Base-by-base conservation (phyloP, 139 green algal species). In the Pycnococcus provasolii region DNA sequence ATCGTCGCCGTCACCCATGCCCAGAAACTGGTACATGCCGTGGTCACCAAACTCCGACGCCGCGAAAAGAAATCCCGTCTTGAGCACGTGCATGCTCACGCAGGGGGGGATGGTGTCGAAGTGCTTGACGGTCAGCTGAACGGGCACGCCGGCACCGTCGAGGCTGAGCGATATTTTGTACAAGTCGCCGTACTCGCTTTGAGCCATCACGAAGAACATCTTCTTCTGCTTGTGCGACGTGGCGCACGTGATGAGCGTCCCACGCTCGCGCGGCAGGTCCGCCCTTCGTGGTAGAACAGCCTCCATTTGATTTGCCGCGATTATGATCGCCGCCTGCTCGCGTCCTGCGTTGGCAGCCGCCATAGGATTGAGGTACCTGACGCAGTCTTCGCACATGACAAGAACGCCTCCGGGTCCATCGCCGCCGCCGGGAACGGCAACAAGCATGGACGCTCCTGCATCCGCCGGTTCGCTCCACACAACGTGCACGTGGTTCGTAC, bases 151-250 rank as follows among this genome's bases (percentile, higher is more conserved):
- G 26, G 26, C 26, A 26, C 26, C 26, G 26, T 26, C 26, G 26
- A 26, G 26, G 26, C 26, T 26, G 53, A 96, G 77, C 0, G 87
- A 89, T 43, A 95, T 83, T 79, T 94, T 95, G 84, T 96, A 98
- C 60, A 98, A 81, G 82, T 99, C 93, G 13, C 93, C 93, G 66
- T 98, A 99, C 84, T 99, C 93, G 62, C 73, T 88, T 85, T 98
- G 88, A 58, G 96, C 72, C 4, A 99, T 74, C 79, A 96, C 91
- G 83, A 96, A 98, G 62, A 91, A 92, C 68, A 85, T 81, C 61
- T 72, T 78, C 80, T 96, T 98, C 74, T 88, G 86, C 81, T 86
- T 88, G 77, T 94, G 86, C 26, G 76, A 86, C 4, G 92, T 85
- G 48, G 80, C 77, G 15, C 80, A 72, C 8, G 92, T 84, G 60